Evolutionary conservation across 441 rosid genomes (phyloP).

Genomic region (Theobroma grandiflorum): DNA sequence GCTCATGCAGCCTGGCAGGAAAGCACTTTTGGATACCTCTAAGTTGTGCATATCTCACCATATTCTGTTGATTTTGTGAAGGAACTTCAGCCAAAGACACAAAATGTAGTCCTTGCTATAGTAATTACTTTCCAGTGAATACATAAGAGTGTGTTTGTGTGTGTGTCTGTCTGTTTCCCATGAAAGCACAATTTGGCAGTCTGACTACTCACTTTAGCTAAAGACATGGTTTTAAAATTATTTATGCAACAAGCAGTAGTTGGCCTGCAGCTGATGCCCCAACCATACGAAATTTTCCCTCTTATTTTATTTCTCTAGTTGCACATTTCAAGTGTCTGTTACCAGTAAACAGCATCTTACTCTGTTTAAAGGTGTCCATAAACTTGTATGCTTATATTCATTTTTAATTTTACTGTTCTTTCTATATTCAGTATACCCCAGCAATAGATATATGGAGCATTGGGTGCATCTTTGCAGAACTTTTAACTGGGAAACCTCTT

Average conservation of each 20-base stretch:
- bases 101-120: background rate
- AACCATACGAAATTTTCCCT: background rate
- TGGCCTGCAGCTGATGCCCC: background rate
- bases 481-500: slow-evolving; percentile 91
- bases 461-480: slow-evolving; percentile 97
- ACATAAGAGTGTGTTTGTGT: background rate
- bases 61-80: background rate
- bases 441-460: slow-evolving; percentile 99
- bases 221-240: background rate
- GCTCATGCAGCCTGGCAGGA: background rate
- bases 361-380: background rate
- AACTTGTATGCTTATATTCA: slow-evolving; percentile 21
- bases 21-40: background rate
- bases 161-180: background rate
- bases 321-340: background rate
- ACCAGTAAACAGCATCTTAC: background rate
- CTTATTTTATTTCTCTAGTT: background rate
- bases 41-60: background rate
- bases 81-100: background rate
- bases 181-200: background rate
- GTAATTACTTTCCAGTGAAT: background rate
- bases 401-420: slow-evolving; percentile 20
- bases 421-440: slow-evolving; percentile 80
- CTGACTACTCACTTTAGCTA: background rate
- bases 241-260: background rate